phyloP scores from a whole-genome alignment of 2,329 filamentous ascomycete genomes.

The Venturia nashicola region DNA sequence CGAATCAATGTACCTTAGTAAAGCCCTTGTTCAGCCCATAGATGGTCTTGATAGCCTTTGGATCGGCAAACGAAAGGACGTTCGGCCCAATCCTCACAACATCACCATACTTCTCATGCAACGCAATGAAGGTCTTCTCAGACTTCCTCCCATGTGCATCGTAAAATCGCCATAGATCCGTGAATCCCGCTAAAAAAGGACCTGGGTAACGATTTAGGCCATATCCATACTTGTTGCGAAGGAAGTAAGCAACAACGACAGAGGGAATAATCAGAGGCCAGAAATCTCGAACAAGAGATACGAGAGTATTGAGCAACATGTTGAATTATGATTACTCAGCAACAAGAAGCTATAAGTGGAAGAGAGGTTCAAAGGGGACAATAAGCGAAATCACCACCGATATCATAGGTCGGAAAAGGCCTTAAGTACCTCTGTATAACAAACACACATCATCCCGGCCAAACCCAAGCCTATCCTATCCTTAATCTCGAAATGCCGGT shows the following conservation, averaged over 20 bases:
- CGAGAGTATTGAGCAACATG: neutral
- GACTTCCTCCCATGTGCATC: constrained; percentile 48
- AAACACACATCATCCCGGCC: neutral
- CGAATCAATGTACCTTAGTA: constrained; percentile 46
- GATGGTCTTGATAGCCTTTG: constrained; percentile 60
- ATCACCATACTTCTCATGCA: constrained; percentile 62
- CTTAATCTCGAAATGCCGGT: neutral
- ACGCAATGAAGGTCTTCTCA: constrained; percentile 52
- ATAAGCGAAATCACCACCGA: neutral
- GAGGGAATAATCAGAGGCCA: constrained; percentile 1
- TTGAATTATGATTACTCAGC: neutral
- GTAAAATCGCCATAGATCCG: constrained; percentile 63
- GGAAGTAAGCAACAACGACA: constrained; percentile 17
- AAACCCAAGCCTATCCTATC: neutral
- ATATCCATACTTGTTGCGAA: constrained; percentile 35
- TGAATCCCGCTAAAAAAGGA: constrained; percentile 53
- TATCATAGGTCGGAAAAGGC: neutral
- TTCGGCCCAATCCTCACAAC: constrained; percentile 68
- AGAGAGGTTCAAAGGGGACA: too few relatives aligned
- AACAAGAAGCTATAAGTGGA: neutral
- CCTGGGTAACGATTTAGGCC: constrained; percentile 63
- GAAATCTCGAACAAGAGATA: neutral
- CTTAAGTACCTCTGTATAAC: neutral
- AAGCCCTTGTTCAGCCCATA: constrained; percentile 78
- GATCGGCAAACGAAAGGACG: constrained; percentile 58